Evolutionary conservation across 2,329 filamentous ascomycete genomes (phyloP).

Genomic region (Botrytis paeoniae): DNA sequence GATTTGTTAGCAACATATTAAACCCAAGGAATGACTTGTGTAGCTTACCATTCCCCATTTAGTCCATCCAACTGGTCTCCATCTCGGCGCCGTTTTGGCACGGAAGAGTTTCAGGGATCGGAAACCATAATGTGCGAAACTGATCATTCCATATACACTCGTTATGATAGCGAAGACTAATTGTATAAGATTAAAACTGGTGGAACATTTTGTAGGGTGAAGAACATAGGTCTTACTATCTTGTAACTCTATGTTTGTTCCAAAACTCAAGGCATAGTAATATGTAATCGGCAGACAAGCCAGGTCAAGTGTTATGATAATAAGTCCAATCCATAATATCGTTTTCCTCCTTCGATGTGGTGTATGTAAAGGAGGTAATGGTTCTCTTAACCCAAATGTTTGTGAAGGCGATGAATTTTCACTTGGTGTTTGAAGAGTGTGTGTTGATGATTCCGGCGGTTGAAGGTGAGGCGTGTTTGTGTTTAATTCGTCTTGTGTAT

Average conservation of each 20-base stretch:
- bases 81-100: slow-evolving; percentile 24
- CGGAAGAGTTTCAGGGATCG: slow-evolving; percentile 31
- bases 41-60: slow-evolving; percentile 33
- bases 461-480: not conserved
- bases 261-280: slow-evolving; percentile 34
- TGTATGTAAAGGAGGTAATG: slow-evolving; percentile 30
- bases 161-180: slow-evolving; percentile 34
- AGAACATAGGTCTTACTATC: slow-evolving; percentile 23
- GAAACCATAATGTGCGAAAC: slow-evolving; percentile 32
- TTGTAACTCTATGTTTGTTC: slow-evolving; percentile 29
- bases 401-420: slow-evolving; percentile 3
- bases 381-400: slow-evolving; percentile 20
- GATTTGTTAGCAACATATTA: slow-evolving; percentile 5
- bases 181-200: not conserved
- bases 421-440: slow-evolving; percentile 5
- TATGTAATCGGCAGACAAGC: slow-evolving; percentile 31
- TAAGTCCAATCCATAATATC: slow-evolving; percentile 25
- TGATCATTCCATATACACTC: slow-evolving; percentile 31
- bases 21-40: not conserved
- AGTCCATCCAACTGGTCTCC: slow-evolving; percentile 33
- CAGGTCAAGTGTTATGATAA: slow-evolving; percentile 29
- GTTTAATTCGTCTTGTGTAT: not conserved
- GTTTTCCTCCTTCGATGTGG: slow-evolving; percentile 29
- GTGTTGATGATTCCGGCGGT: not conserved
- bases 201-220: not conserved